A percentile compares a stretch with the other conserved stretches of the same genome.
Evolutionary conservation across 2,329 filamentous ascomycete species (phyloP).

Genomic region (Triangularia setosa): DNA sequence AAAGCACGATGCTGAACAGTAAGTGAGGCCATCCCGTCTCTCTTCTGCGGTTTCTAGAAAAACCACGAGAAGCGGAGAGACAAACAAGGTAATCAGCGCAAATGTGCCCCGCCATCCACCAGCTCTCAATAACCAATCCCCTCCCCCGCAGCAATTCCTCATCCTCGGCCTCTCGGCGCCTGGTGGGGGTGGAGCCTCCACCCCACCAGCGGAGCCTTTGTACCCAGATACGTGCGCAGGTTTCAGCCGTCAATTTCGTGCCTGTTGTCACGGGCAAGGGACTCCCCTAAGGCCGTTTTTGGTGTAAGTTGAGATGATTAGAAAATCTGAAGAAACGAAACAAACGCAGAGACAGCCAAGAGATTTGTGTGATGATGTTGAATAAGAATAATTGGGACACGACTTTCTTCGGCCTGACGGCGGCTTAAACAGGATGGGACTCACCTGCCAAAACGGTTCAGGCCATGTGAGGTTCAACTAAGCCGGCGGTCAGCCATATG

Average conservation of each 20-base stretch:
- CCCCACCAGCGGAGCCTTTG: conserved; percentile 4
- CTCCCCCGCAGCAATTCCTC: not conserved
- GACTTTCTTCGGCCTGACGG: not conserved
- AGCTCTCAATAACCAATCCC: not conserved
- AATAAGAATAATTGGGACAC: not conserved
- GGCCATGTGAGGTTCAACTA: not conserved
- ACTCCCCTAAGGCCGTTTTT: not conserved
- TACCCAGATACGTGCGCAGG: not conserved
- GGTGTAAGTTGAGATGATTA: not conserved
- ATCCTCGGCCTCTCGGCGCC: conserved; percentile 18
- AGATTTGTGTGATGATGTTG: not conserved
- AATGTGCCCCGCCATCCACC: not conserved
- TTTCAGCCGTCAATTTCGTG: not conserved
- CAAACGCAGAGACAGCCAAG: not conserved
- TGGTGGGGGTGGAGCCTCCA: conserved; percentile 17
- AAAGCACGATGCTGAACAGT: not conserved
- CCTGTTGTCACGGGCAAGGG: not conserved
- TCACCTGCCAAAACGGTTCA: not conserved
- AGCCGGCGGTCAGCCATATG: not conserved
- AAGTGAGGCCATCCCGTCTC: conserved; percentile 1
- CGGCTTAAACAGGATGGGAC: not conserved
- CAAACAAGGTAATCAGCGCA: not conserved
- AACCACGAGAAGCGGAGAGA: not conserved
- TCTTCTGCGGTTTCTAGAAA: not conserved
- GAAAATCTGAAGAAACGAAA: not conserved